Base-by-base conservation (phyloP, 371 early-diverging fungal genomes). In the Rhizomucor miehei region DNA sequence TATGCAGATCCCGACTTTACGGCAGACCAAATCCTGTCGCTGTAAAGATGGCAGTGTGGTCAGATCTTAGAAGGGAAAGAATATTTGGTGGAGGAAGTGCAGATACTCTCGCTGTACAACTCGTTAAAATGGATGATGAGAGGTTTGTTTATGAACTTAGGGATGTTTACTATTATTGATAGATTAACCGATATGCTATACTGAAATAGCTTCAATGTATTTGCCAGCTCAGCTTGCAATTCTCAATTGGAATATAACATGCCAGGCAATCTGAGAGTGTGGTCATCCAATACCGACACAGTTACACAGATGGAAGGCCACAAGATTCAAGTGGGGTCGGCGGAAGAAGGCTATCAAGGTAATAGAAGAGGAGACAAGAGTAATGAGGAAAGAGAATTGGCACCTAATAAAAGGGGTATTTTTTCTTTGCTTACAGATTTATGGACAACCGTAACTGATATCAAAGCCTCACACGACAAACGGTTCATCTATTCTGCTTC, bases 371-470 rank as follows among this genome's bases (percentile, higher is more conserved):
- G n/a, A n/a, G n/a, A n/a, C n/a, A n/a, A n/a, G n/a, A n/a, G n/a
- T 21, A 40, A 16, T 43, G n/a, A 14, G 16, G 11, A 46, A 52
- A 40, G 48, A 40, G 44, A 44, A 34, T 16, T n/a, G 47, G 40
- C 3, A 51, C 35, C 20, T 38, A 38, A 10, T 14, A 38, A 10
- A 38, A 38, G 10, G 38, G 14, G 38, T 38, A 38, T 21, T 43
- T n/a, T n/a, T n/a, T n/a, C n/a, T n/a, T n/a, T n/a, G n/a, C n/a
- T 11, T 43, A 4, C 44, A 71, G 72, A 54, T 21, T 55, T 69
- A 17, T 75, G 75, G 75, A 59, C 57, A 37, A 75, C 72, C 13
- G 67, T 75, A 0, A 65, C 62, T 4, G 75, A 75, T 54, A 62
- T 75, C 0, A 67, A 71, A 14, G 34, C 60, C 16, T 75, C 72